phyloP scores from a whole-genome alignment of 2,329 filamentous ascomycete genomes.

The Ramularia endophylla region DNA sequence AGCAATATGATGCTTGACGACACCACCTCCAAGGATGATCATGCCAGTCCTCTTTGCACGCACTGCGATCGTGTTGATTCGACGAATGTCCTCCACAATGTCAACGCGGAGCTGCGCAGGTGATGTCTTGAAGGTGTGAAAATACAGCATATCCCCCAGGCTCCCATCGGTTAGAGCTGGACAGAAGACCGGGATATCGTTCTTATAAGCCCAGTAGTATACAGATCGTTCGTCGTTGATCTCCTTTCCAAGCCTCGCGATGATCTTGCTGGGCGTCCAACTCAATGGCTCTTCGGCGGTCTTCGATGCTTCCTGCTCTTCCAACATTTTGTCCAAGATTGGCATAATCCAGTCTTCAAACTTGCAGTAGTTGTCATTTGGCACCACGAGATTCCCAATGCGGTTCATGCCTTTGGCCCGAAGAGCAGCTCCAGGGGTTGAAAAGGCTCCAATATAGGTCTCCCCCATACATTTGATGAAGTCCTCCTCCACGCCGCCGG shows the following conservation, averaged over 20 bases:
- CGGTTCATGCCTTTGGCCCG: conserved; percentile 85
- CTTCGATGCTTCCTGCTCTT: conserved; percentile 81
- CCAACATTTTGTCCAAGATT: conserved; percentile 88
- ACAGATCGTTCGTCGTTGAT: conserved; percentile 90
- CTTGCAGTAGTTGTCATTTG: conserved; percentile 93
- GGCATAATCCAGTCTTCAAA: conserved; percentile 98
- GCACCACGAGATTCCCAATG: conserved; percentile 92
- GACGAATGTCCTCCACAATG: conserved; percentile 88
- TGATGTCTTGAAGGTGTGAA: conserved; percentile 89
- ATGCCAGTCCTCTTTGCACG: conserved; percentile 84
- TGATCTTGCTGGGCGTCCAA: conserved; percentile 94
- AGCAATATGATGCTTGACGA: conserved; percentile 98
- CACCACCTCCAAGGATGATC: conserved; percentile 87
- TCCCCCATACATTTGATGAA: conserved; percentile 96
- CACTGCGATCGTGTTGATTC: conserved; percentile 87
- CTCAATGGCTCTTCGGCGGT: conserved; percentile 60
- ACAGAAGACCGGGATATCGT: conserved; percentile 95
- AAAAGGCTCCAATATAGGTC: conserved; percentile 88
- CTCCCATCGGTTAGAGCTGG: conserved; percentile 93
- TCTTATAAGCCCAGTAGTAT: conserved; percentile 97
- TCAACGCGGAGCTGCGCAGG: conserved; percentile 78
- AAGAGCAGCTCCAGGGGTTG: conserved; percentile 66
- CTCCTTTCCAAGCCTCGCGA: conserved; percentile 82
- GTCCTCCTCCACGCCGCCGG: conserved; percentile 93
- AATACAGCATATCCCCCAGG: conserved; percentile 96